Conservation (phyloP, 2,329 filamentous ascomycete species). For the Pseudogymnoascus sp. region DNA sequence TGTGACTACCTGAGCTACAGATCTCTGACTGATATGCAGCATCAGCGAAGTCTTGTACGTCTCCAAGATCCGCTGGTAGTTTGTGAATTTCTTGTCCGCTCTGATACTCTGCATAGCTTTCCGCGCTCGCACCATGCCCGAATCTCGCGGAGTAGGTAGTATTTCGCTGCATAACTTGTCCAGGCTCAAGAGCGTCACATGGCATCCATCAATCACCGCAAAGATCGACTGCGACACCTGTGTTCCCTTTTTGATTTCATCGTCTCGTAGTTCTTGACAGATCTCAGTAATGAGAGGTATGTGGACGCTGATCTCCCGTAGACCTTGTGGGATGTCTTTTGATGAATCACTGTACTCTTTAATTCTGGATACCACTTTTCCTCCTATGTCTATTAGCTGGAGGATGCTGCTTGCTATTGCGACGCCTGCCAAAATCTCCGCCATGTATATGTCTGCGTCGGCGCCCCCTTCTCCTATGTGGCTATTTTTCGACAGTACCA, state of each 20-base stretch:
- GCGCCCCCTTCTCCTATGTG: background rate
- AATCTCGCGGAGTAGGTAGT: background rate
- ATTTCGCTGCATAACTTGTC: background rate
- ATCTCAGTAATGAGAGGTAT: background rate
- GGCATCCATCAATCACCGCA: background rate
- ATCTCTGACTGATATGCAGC: background rate
- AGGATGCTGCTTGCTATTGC: background rate
- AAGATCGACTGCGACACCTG: background rate
- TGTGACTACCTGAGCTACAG: background rate
- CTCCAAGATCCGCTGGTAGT: background rate
- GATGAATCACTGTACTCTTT: background rate
- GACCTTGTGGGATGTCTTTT: background rate
- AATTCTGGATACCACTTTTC: background rate
- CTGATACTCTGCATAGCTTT: background rate
- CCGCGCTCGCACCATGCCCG: background rate
- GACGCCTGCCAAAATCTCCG: background rate
- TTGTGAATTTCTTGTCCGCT: background rate
- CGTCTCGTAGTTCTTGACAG: background rate
- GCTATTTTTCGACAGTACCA: background rate
- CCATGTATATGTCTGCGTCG: background rate
- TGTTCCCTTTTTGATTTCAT: background rate
- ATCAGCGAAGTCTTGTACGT: background rate
- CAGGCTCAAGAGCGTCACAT: background rate
- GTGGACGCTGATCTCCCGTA: background rate
- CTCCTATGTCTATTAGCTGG: background rate